Base-by-base conservation (phyloP, 169 alveolate genomes). In the Eimeria necatrix region DNA sequence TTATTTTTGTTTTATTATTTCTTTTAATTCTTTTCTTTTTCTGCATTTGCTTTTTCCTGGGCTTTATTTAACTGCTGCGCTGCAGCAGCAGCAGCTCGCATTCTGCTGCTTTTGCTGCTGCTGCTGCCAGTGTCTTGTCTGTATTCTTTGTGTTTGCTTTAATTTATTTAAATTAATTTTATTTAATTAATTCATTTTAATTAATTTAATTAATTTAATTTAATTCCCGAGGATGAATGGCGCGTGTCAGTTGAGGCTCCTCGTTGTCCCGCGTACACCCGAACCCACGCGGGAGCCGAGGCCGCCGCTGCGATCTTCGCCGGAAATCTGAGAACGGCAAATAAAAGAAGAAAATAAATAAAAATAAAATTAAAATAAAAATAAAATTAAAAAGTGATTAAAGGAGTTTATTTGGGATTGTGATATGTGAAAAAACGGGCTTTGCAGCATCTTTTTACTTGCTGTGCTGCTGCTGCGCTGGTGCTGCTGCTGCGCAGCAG, bases 211-310 rank as follows among this genome's bases (percentile, higher is more conserved):
- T n/a, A 5, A 8, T 4, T 8, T n/a, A 5, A 8, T 73, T n/a
- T n/a, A 9, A 73, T 73, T 8, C 52, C 24, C 84, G 5, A 8
- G 48, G 84, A 73, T 73, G 84, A 73, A 20, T 32, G 84, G 84
- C 84, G 84, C 84, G 84, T 73, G 84, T 73, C 84, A 73, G 53
- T 73, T 73, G 84, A 73, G 84, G 20, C 84, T n/a, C 84, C 84
- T 73, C 51, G 94, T 88, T 71, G 81, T 88, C 88, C 68, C n/a
- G 74, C 68, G 68, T 88, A 68, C 16, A 5, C 78, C 5, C 84
- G 94, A 88, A 88, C 94, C 94, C 94, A 68, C 84, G 46, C 84
- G 68, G 94, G 94, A 88, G 94, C 94, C 94, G 48, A 51, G 84
- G 51, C 73, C 4, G 46, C n/a, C 86, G 8, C 5, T 88, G 94